Percentiles rank a stretch among this genome's conserved stretches.
Evolutionary conservation across 164 flowering plant genomes (phyloP).

Genomic region (Pachysandra terminalis): DNA sequence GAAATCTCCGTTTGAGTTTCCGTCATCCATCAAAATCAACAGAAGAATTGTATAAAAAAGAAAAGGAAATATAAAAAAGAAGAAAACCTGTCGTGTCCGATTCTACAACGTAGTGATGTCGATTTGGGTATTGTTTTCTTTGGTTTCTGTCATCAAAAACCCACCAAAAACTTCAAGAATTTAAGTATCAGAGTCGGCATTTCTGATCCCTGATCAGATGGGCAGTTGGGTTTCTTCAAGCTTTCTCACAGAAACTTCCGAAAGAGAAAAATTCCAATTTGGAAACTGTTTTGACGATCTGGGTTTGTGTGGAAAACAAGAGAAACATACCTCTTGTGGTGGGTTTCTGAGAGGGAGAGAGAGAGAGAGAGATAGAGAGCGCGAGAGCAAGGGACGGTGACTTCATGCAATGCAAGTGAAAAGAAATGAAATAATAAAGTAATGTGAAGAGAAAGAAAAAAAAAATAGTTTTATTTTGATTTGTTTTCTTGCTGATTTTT

Average conservation of each 20-base stretch:
- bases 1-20: conserved; percentile 16
- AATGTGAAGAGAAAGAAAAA: too few species aligned
- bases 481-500: too few species aligned
- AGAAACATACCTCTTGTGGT: too few species aligned
- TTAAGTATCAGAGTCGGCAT: not conserved
- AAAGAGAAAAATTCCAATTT: too few species aligned
- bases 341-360: too few species aligned
- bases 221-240: conserved; percentile 1
- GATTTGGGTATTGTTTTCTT: not conserved
- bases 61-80: not conserved
- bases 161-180: conserved; percentile 5
- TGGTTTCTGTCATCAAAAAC: conserved; percentile 4
- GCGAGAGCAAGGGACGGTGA: too few species aligned
- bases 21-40: conserved; percentile 24
- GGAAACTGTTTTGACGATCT: too few species aligned
- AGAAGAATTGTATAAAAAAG: not conserved
- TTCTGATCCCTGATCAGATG: not conserved
- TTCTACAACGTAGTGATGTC: conserved; percentile 14
- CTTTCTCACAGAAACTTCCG: not conserved
- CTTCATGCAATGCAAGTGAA: too few species aligned
- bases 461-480: too few species aligned
- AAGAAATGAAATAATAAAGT: too few species aligned
- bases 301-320: too few species aligned
- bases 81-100: conserved; percentile 11
- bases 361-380: too few species aligned